A percentile compares a stretch with the other conserved stretches of the same genome.
Evolutionary conservation across 2,329 filamentous ascomycete genomes (phyloP).

Genomic region (Diaporthe sp.): DNA sequence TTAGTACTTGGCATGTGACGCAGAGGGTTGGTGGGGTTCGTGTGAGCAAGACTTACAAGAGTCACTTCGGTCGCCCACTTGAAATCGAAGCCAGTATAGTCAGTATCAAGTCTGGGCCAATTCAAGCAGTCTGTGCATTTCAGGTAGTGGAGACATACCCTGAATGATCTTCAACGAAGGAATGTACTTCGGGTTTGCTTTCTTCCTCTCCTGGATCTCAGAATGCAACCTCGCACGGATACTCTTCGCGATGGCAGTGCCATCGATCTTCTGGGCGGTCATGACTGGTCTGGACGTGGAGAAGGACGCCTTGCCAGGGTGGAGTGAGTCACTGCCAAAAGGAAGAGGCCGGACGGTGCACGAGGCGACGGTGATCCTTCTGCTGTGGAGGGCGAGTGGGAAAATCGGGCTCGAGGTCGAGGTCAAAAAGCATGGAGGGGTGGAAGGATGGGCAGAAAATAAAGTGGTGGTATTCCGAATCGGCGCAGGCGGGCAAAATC

Average conservation of each 20-base stretch:
- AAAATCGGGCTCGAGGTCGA: neutral
- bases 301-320: conserved; percentile 43
- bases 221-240: conserved; percentile 85
- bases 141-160: conserved; percentile 63
- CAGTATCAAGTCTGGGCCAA: conserved; percentile 32
- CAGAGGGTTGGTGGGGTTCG: neutral
- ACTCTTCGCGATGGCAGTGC: conserved; percentile 91
- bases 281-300: conserved; percentile 70
- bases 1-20: conserved; percentile 40
- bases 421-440: neutral
- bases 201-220: conserved; percentile 85
- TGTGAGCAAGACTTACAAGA: conserved; percentile 72
- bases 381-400: neutral
- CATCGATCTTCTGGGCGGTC: conserved; percentile 93
- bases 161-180: conserved; percentile 95
- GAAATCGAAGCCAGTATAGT: conserved; percentile 23
- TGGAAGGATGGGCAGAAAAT: conserved; percentile 27
- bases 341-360: conserved; percentile 1
- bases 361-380: neutral
- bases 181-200: conserved; percentile 85
- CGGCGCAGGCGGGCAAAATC: conserved; percentile 30
- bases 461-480: conserved; percentile 19
- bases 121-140: neutral
- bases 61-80: conserved; percentile 93
- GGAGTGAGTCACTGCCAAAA: conserved; percentile 19